These are phyloP conservation scores for Boletellus ananas DNA, from an alignment of 768 basidiomycete genomes.

Conservation along the genomic window DNA sequence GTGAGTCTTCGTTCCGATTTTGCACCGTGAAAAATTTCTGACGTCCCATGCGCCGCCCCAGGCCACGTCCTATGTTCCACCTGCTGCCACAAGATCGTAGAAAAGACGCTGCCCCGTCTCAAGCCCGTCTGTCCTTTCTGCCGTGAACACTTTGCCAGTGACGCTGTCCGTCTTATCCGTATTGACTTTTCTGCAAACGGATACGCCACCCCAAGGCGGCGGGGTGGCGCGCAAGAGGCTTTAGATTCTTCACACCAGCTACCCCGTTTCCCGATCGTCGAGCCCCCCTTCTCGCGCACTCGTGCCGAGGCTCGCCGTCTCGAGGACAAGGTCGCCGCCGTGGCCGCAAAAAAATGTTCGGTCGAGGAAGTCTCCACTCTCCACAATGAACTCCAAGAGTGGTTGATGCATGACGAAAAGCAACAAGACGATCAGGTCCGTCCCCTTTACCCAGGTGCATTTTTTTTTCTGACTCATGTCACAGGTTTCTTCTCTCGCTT, in stretches of 20 bases:
- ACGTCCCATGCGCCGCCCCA: slow-evolving; percentile 26
- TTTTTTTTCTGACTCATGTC: slow-evolving; percentile 5
- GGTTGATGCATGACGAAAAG: slow-evolving; percentile 61
- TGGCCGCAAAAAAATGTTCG: slow-evolving; percentile 82
- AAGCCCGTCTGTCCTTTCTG: slow-evolving; percentile 83
- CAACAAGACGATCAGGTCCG: slow-evolving; percentile 59
- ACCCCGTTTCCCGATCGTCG: slow-evolving; percentile 46
- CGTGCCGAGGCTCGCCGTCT: slow-evolving; percentile 60
- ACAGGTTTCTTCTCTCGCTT: slow-evolving; percentile 63
- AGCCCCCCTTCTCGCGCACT: slow-evolving; percentile 38
- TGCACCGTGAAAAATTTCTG: slow-evolving; percentile 22
- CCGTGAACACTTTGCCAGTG: slow-evolving; percentile 66
- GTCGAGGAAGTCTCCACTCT: slow-evolving; percentile 79
- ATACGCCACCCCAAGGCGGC: slow-evolving; percentile 62
- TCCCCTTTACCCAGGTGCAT: slow-evolving; percentile 20
- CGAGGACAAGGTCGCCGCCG: slow-evolving; percentile 73
- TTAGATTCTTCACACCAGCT: slow-evolving; percentile 40
- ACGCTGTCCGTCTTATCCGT: slow-evolving; percentile 71
- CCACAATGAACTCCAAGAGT: slow-evolving; percentile 75
- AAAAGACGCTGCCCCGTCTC: slow-evolving; percentile 70
- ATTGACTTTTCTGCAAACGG: slow-evolving; percentile 71
- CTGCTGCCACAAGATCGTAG: slow-evolving; percentile 77
- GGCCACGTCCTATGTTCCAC: slow-evolving; percentile 77
- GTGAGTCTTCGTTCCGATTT: slow-evolving; percentile 31
- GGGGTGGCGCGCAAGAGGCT: slow-evolving; percentile 47